Conservation (phyloP, 306 rosid species). For the Lupinus albus region DNA sequence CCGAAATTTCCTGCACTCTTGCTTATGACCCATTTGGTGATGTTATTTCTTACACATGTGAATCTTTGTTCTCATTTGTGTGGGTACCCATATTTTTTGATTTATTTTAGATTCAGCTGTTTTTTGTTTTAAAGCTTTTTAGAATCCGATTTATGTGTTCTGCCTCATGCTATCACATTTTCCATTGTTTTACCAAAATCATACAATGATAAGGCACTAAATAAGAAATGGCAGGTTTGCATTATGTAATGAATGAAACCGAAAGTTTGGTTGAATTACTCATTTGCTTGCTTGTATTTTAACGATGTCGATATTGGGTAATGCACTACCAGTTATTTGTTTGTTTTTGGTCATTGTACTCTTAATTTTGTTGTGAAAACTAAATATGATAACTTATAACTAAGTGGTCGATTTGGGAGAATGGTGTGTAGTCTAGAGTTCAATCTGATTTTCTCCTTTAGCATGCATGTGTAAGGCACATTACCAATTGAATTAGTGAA, state of each 20-base stretch:
- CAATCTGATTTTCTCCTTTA: background rate
- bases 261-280: background rate
- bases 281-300: conserved; percentile 10
- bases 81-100: background rate
- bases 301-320: background rate
- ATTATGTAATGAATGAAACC: background rate
- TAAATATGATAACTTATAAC: background rate
- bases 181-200: background rate
- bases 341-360: conserved; percentile 9
- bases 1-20: background rate
- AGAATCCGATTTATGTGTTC: conserved; percentile 17
- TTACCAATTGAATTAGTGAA: background rate
- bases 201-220: background rate
- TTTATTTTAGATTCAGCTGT: conserved; percentile 4
- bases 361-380: conserved; percentile 18
- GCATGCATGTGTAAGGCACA: background rate
- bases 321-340: background rate
- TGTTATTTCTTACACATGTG: background rate
- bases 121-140: background rate
- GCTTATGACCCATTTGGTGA: conserved; percentile 18
- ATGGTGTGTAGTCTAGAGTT: background rate
- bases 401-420: background rate
- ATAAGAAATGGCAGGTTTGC: background rate
- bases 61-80: background rate
- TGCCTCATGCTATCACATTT: background rate